Conservation (phyloP, 208 protist genomes). For the Acanthamoeba quina region DNA sequence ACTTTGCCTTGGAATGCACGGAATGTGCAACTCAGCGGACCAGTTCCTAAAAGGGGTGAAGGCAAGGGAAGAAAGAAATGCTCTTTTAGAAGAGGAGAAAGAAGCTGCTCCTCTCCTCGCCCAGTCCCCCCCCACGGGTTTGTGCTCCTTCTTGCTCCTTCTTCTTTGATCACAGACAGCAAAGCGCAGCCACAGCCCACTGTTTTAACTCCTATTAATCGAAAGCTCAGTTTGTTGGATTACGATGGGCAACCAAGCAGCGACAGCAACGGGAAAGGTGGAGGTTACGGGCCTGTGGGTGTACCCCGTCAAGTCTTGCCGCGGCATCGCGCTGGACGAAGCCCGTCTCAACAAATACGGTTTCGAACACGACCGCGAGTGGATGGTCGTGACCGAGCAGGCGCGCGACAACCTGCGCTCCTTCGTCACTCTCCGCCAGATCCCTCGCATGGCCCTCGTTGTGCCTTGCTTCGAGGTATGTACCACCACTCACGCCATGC, state of each 20-base stretch:
- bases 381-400: conserved; percentile 59
- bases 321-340: conserved; percentile 34
- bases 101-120: not conserved
- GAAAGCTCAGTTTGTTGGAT: not conserved
- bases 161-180: not conserved
- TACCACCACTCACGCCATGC: not conserved
- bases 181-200: not conserved
- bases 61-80: not conserved
- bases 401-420: not conserved
- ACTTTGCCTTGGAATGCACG: too few species aligned
- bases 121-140: not conserved
- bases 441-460: conserved; percentile 38
- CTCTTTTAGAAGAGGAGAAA: not conserved
- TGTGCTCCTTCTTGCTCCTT: not conserved
- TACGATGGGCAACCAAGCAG: not conserved
- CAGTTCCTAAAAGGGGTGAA: not conserved
- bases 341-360: not conserved
- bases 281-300: conserved; percentile 9
- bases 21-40: too few species aligned
- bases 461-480: not conserved
- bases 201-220: not conserved
- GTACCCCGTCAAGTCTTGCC: conserved; percentile 59
- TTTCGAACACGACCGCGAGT: conserved; percentile 44
- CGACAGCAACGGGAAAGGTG: not conserved
- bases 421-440: conserved; percentile 7